Base-by-base conservation (phyloP, 192 early-diverging fungal species). In the Gigaspora rosea region DNA sequence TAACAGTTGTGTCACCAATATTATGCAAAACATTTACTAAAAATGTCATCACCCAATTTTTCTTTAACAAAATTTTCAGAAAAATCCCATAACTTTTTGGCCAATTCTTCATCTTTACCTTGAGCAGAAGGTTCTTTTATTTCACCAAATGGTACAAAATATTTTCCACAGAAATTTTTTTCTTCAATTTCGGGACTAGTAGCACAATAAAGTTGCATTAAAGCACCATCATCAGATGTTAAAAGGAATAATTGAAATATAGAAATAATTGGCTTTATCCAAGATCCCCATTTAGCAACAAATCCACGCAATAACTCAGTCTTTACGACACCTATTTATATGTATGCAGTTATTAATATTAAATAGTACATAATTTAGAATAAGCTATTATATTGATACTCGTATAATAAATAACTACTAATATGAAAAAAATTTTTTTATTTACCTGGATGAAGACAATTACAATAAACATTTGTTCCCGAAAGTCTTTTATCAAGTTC, bases 151-250 rank as follows among this genome's bases (percentile, higher is more conserved):
- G 27, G 27, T 27, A 27, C 27, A 27, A 27, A 27, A 27, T 27
- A 27, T 27, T 27, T 27, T 27, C 27, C 82, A 20, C 78, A 51
- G 18, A 81, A 22, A 41, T 79, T 73, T 47, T 85, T 84, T 22
- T 85, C 76, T 63, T 88, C 83, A 56, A 88, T 79, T 70, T 89
- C 81, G 20, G 86, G 86, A 49, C 84, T 85, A 0, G 85, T 82
- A 9, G 88, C 83, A 71, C 84, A 76, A 70, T 87, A 89, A 0
- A 86, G 49, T 49, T 82, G 81, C 1, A 80, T 85, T 36, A 86
- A 35, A 0, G 86, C 81, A 27, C 88, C 88, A 58, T 85, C 81
- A 9, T 81, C 85, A 15, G 81, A 46, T 0, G 52, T 76, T 1
- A 80, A 50, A 1, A 76, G 75, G 49, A 83, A 67, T 12, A 75